These are phyloP conservation scores for Tolypocladium sp. DNA, from an alignment of 2,329 filamentous ascomycete genomes.

Conservation along the genomic window DNA sequence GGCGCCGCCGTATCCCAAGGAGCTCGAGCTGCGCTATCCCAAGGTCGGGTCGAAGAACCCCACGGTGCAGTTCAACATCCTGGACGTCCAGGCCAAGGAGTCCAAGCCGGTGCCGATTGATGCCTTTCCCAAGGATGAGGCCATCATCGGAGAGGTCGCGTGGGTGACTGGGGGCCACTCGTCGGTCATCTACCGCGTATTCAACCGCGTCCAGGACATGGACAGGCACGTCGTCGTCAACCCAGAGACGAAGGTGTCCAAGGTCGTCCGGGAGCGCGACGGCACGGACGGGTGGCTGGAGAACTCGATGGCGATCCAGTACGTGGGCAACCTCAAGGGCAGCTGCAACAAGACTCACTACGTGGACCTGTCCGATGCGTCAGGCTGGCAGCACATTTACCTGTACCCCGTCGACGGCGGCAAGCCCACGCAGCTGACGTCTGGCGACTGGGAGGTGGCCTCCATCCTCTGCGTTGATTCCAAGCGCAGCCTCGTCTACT, in stretches of 20 bases:
- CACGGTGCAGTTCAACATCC: slow-evolving; percentile 49
- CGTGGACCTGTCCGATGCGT: slow-evolving; percentile 56
- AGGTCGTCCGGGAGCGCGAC: slow-evolving; percentile 45
- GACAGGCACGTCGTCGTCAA: slow-evolving; percentile 55
- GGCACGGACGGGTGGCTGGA: slow-evolving; percentile 55
- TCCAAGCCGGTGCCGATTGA: slow-evolving; percentile 39
- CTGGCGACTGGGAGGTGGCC: slow-evolving; percentile 57
- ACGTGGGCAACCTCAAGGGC: slow-evolving; percentile 36
- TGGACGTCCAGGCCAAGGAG: slow-evolving; percentile 40
- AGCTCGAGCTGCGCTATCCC: slow-evolving; percentile 57
- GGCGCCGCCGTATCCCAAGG: slow-evolving; percentile 51
- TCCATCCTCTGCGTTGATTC: slow-evolving; percentile 51
- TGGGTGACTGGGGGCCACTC: slow-evolving; percentile 56
- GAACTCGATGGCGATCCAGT: slow-evolving; percentile 45
- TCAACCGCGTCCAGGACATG: slow-evolving; percentile 58
- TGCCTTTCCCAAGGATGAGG: slow-evolving; percentile 49
- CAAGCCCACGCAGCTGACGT: slow-evolving; percentile 47
- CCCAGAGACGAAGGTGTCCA: slow-evolving; percentile 33
- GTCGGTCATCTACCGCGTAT: slow-evolving; percentile 55
- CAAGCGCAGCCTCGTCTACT: slow-evolving; percentile 49
- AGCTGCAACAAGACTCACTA: slow-evolving; percentile 40
- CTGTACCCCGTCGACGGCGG: slow-evolving; percentile 50
- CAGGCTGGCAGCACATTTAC: slow-evolving; percentile 63
- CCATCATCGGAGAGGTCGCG: slow-evolving; percentile 57
- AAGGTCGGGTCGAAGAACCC: slow-evolving; percentile 62